Evolutionary conservation across 192 early-diverging fungal species (phyloP), one percentile per base, ranked within the genome.

Genomic region (Blastocladiella britannica): DNA sequence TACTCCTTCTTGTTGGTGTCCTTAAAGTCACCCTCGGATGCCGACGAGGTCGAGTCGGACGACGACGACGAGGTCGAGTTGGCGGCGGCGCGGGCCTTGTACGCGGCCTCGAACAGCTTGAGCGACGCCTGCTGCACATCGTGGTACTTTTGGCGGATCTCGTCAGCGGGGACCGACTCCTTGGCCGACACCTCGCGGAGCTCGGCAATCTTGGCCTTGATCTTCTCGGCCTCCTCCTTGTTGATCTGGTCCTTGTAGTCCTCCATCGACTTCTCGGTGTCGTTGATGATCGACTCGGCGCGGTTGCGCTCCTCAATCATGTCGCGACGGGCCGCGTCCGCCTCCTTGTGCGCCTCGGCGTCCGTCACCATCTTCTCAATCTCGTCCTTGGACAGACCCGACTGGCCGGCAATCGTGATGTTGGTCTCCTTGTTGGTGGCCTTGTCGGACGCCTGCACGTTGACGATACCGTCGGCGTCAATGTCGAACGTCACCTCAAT

Each of bases 401-500:
- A 93, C 6, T 84, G 87, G 53, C 89, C 91, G 47, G 91, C 87
- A 64, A 98, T 89, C 43, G 90, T 93, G 74, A 98, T 83, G 65
- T 88, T 85, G 72, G 93, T 89, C 73, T 98, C 91, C 59, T 84
- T 84, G 72, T 83, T 82, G 62, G 92, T 93, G 60, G 86, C 85
- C 75, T 93, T 89, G 78, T 98, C 94, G 81, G 84, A 84, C 67
- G 94, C 94, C 52, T 75, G 71, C 47, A 98, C 92, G 66, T 94
- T 96, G 64, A 98, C 87, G 65, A 98, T 98, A 76, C 94, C 94
- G 67, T 98, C 91, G 25, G 94, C 94, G 70, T 98, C 91, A 72
- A 98, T 96, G 67, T 98, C 91, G 60, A 98, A 98, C 43, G 91
- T 85, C 54, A 98, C 94, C 67, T 95, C 91, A 62, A 97, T 86